Percentiles rank a stretch among this genome's conserved stretches.
Conservation (phyloP, 140 eudicot species). For the Flaveria floridana region DNA sequence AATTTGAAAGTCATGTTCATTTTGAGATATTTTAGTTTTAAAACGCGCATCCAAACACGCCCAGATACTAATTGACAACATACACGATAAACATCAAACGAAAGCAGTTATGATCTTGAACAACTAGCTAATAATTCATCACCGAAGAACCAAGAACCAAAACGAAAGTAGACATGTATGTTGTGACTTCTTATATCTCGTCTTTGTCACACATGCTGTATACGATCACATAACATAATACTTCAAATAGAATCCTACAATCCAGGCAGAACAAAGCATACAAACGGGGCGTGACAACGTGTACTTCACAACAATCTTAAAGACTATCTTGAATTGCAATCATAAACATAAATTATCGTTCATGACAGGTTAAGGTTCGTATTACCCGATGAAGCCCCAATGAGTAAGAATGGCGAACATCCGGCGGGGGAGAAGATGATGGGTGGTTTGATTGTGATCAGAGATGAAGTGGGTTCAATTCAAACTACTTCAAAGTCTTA, state of each 20-base stretch:
- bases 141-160: too few species aligned
- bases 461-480: conserved; percentile 14
- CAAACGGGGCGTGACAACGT: neutral
- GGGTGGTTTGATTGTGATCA: conserved; percentile 12
- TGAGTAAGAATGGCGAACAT: conserved; percentile 11
- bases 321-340: neutral
- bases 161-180: neutral
- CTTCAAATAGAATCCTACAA: neutral
- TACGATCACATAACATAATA: neutral
- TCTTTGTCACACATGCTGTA: neutral
- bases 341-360: too few species aligned
- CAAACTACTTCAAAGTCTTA: conserved; percentile 19
- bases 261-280: neutral
- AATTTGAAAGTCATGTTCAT: too few species aligned
- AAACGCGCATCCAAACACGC: too few species aligned
- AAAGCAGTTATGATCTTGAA: too few species aligned
- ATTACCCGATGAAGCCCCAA: conserved; percentile 19
- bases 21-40: too few species aligned
- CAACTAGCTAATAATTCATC: too few species aligned
- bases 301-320: neutral
- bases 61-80: too few species aligned
- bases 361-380: neutral
- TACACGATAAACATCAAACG: too few species aligned
- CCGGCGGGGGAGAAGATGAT: conserved; percentile 22
- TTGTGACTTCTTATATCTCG: neutral